Evolutionary conservation across 179 eudicot species (phyloP), one percentile per base, ranked within the genome.

Genomic region (Patellifolia procumbens): DNA sequence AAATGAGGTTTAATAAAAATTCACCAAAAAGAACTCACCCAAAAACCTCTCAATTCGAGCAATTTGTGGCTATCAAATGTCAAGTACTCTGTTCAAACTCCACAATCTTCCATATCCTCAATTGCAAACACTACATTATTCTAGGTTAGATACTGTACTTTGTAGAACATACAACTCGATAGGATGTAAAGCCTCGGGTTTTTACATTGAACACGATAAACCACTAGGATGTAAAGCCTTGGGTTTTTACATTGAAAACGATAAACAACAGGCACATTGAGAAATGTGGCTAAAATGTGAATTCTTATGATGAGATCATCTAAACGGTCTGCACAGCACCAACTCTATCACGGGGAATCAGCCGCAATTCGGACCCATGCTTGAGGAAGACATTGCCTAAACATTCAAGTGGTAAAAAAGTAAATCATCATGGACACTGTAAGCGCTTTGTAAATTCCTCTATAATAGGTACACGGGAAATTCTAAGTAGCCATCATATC

Each of bases 261-360:
- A 9, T 16, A 68, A 68, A 46, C 58, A 46, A 3, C 29, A 66
- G 28, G 15, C 48, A 19, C 26, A 29, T 17, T 9, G 34, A 29
- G 16, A 70, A 39, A 24, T 28, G 29, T 31, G 49, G 19, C 43
- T 49, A 39, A 32, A 6, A 19, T 31, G 43, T 9, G 24, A 63
- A 45, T 61, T 71, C 62, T 49, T 26, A 63, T 62, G 65, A 24
- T 32, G 31, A 61, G 28, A 61, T 31, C 55, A 43, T 78, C 77
- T 74, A 82, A 49, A 37, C 61, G 20, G 65, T 16, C 56, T 24
- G 48, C 16, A 10, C 59, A 78, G 88, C 83, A 80, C 98, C 98
- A 80, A 94, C 98, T 79, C 96, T 89, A 69, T 92, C 97, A 37
- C 97, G 97, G 61, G 97, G 97, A 83, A 92, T 92, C 90, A 92